Percentiles rank a stretch among this genome's conserved stretches.
Conservation (phyloP, 176 grass and related monocot species). For the Cymbopogon citratus region DNA sequence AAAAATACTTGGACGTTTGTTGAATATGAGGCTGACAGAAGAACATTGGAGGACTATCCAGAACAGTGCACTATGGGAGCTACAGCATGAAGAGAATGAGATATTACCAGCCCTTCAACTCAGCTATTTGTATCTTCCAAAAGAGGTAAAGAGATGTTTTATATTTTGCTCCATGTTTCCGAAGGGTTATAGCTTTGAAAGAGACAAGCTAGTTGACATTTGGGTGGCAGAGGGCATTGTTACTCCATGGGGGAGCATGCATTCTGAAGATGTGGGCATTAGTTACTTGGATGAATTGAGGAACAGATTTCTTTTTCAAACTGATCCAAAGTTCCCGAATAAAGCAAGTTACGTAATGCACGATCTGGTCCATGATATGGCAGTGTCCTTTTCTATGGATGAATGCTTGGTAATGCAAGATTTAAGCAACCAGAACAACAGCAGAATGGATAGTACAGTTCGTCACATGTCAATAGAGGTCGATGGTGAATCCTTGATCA, state of each 20-base stretch:
- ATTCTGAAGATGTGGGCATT: neutral
- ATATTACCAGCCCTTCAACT: constrained; percentile 33
- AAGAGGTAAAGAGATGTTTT: constrained; percentile 34
- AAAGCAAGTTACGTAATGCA: constrained; percentile 15
- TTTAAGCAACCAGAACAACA: neutral
- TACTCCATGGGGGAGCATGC: neutral
- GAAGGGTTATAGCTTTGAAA: constrained; percentile 10
- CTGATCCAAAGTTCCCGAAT: neutral
- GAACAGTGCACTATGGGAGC: constrained; percentile 7
- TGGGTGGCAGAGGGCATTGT: constrained; percentile 14
- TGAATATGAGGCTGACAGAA: neutral
- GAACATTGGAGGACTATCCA: constrained; percentile 12
- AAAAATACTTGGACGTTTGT: constrained; percentile 31
- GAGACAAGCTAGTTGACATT: neutral
- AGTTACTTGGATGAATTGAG: neutral
- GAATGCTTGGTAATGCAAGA: neutral
- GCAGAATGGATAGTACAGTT: neutral
- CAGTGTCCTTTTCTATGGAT: constrained; percentile 10
- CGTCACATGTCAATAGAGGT: constrained; percentile 5
- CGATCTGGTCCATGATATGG: constrained; percentile 41
- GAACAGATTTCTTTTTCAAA: constrained; percentile 18
- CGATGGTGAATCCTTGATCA: neutral
- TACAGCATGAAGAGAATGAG: neutral
- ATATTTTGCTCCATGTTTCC: constrained; percentile 29
- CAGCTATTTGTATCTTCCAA: constrained; percentile 40